Evolutionary conservation across 805 yeast genomes (phyloP).

Genomic region (Jamesozyma piceae): DNA sequence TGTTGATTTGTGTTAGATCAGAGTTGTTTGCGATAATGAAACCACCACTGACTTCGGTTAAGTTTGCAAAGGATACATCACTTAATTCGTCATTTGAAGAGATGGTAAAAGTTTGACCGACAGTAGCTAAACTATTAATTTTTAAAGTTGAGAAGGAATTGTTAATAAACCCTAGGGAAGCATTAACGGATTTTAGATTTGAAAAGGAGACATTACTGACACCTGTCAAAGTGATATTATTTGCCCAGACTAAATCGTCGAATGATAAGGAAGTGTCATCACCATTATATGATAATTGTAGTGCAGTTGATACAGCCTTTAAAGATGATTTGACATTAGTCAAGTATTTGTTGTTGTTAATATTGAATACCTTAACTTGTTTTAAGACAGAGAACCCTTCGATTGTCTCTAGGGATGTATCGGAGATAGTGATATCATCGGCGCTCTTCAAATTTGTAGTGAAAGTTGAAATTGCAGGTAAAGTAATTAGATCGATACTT

Average conservation of each 20-base stretch:
- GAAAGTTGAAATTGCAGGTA: conserved; percentile 70
- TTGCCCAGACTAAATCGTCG: conserved; percentile 70
- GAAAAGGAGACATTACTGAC: conserved; percentile 67
- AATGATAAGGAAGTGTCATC: conserved; percentile 59
- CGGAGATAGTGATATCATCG: conserved; percentile 57
- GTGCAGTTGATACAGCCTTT: conserved; percentile 59
- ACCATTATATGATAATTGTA: conserved; percentile 80
- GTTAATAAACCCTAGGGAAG: conserved; percentile 71
- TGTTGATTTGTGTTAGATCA: conserved; percentile 50
- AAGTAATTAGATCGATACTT: conserved; percentile 65
- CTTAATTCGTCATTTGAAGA: conserved; percentile 64
- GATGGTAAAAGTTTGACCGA: conserved; percentile 79
- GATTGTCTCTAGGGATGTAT: conserved; percentile 59
- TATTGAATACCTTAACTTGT: conserved; percentile 49
- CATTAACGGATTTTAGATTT: conserved; percentile 61
- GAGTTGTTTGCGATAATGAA: conserved; percentile 81
- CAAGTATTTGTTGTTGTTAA: conserved; percentile 84
- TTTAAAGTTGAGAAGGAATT: conserved; percentile 52
- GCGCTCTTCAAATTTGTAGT: conserved; percentile 70
- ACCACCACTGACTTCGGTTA: conserved; percentile 83
- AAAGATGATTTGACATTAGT: conserved; percentile 62
- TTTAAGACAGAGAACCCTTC: conserved; percentile 47
- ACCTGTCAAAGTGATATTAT: conserved; percentile 76
- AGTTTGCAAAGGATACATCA: conserved; percentile 55
- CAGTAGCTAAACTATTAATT: conserved; percentile 42